Conservation (phyloP, 1,284 basidiomycete species). For the Rhodotorula sp. region DNA sequence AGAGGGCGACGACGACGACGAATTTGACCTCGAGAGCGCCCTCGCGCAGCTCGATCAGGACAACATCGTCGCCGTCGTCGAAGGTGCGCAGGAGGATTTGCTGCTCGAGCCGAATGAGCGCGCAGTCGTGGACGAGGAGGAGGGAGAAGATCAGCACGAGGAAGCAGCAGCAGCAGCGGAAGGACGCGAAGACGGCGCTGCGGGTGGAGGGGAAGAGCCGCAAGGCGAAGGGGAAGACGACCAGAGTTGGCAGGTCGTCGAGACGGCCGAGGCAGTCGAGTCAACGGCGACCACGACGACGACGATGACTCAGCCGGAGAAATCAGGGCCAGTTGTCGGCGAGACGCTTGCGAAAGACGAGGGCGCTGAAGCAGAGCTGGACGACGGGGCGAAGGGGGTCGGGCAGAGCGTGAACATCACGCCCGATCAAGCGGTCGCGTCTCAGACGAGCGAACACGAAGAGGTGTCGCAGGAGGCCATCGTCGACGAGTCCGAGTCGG, state of each 20-base stretch:
- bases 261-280: neutral
- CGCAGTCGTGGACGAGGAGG: neutral
- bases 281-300: no score
- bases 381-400: neutral
- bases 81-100: slow-evolving; percentile 36
- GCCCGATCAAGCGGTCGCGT: neutral
- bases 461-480: neutral
- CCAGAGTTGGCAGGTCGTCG: neutral
- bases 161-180: neutral
- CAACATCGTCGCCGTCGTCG: slow-evolving; percentile 27
- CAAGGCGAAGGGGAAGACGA: neutral
- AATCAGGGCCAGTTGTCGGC: no score
- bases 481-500: neutral
- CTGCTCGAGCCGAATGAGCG: slow-evolving; percentile 15
- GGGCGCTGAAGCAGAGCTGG: neutral
- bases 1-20: slow-evolving; percentile 19
- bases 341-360: neutral
- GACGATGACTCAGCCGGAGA: neutral
- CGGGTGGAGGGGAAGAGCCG: no score
- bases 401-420: neutral
- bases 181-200: neutral
- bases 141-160: neutral
- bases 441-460: neutral
- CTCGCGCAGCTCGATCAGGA: slow-evolving; percentile 34
- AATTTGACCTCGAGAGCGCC: slow-evolving; percentile 31